Conservation (phyloP, 2,329 filamentous ascomycete genomes). For the Cladosporium sp. region DNA sequence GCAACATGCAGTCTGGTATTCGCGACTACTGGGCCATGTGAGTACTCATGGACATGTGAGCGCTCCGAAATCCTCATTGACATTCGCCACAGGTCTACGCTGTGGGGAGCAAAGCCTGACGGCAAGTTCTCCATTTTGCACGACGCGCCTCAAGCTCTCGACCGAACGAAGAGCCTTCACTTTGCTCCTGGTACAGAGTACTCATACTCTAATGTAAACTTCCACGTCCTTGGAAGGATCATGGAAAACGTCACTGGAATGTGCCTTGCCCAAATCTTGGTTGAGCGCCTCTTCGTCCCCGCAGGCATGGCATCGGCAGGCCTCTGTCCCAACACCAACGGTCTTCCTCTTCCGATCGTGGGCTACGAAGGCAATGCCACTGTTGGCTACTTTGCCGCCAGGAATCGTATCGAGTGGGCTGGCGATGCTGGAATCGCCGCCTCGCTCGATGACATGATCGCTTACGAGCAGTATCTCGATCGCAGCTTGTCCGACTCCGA, state of each 20-base stretch:
- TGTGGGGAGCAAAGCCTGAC: constrained; percentile 42
- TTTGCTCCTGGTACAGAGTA: constrained; percentile 42
- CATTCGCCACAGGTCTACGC: constrained; percentile 26
- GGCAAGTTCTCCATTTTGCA: constrained; percentile 36
- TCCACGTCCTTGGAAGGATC: constrained; percentile 35
- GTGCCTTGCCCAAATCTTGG: constrained; percentile 34
- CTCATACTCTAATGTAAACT: constrained; percentile 45
- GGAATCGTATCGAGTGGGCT: constrained; percentile 44
- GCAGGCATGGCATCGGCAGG: constrained; percentile 41
- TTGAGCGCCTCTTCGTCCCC: constrained; percentile 37
- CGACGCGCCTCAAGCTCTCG: constrained; percentile 27
- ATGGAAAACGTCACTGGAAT: constrained; percentile 38
- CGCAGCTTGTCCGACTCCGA: constrained; percentile 26
- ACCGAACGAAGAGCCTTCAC: constrained; percentile 36
- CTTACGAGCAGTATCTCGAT: constrained; percentile 42
- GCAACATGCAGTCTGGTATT: constrained; percentile 28
- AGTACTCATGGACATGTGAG: neutral
- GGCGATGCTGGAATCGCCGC: constrained; percentile 44
- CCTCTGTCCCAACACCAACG: constrained; percentile 35
- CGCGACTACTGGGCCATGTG: constrained; percentile 9
- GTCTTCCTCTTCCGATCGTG: constrained; percentile 37
- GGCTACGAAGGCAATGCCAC: constrained; percentile 42
- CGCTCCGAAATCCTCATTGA: neutral
- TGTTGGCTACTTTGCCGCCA: constrained; percentile 33
- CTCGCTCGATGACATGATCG: constrained; percentile 44